Evolutionary conservation across 1,284 basidiomycete genomes (phyloP), one percentile per base, ranked within the genome.

Genomic region (Amylostereum areolatum): DNA sequence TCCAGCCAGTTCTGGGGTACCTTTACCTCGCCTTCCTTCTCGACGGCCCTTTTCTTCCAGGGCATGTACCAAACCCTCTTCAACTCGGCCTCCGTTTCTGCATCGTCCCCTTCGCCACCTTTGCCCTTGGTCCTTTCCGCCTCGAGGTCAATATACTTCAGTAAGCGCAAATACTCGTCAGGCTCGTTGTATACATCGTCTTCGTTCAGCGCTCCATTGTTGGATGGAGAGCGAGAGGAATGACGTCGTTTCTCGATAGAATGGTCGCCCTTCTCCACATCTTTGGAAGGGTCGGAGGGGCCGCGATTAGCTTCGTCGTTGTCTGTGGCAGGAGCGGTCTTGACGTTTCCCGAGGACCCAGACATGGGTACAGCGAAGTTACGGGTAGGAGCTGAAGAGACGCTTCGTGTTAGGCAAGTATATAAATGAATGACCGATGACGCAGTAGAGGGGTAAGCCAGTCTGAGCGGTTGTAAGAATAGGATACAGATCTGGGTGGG

Each of bases 1-100:
- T 75, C 64, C 49, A 78, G 69, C 73, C 71, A 71, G 49, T 63
- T 62, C 11, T 57, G 55, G 40, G 71, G 72, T 11, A 68, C 59
- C 60, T 59, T 51, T 35, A 37, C 28, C 31, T n/a, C 51, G 37
- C 54, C 56, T 18, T 55, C 51, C 31, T 49, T 46, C 43, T 63
- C 57, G 29, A 66, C 58, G 48, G 60, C 60, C 36, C 61, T 59
- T 51, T 62, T 69, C 57, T 68, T 70, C 70, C 71, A 73, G 12
- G 71, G 71, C 41, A 54, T 58, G 40, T 61, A 63, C 61, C 61
- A 63, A 1, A 57, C 43, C n/a, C 61, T 53, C 25, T n/a, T 46
- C 30, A 39, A 44, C 45, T 61, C 54, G 32, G 48, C 47, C 18
- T 60, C 57, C 11, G 55, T 58, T 7, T 27, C 52, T 2, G 35